A percentile compares a stretch with the other conserved stretches of the same genome.
phyloP scores from a whole-genome alignment of 2,329 filamentous ascomycete species.

The Arthrinium puccinioides region DNA sequence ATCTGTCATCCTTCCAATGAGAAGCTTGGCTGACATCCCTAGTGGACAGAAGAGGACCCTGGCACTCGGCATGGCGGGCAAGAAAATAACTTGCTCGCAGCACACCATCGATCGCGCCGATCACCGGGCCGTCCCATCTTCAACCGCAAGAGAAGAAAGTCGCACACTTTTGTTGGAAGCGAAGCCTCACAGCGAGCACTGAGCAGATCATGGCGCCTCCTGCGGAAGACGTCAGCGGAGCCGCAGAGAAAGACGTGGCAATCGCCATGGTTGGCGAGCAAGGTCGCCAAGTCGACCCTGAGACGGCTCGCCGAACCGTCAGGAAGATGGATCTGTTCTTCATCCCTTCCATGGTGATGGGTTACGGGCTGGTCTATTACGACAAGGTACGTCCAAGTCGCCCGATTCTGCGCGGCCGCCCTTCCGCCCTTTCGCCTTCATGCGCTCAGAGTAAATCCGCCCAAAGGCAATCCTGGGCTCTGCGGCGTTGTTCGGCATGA shows the following conservation, averaged over 20 bases:
- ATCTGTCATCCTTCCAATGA: no score
- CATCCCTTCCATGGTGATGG: conserved; percentile 59
- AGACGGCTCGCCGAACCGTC: conserved; percentile 47
- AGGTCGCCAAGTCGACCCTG: conserved; percentile 45
- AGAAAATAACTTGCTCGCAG: no score
- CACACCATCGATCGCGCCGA: no score
- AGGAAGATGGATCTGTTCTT: conserved; percentile 61
- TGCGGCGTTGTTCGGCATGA: conserved; percentile 71
- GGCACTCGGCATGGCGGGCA: no score
- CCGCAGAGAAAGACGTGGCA: conserved; percentile 43
- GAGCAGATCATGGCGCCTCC: no score
- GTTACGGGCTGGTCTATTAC: conserved; percentile 62
- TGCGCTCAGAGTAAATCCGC: not conserved
- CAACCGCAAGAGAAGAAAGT: no score
- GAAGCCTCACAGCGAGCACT: no score
- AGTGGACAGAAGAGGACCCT: no score
- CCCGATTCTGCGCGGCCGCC: not conserved
- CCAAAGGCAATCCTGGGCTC: conserved; percentile 62
- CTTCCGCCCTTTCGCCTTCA: not conserved
- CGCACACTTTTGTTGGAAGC: no score
- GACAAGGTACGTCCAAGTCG: conserved; percentile 43
- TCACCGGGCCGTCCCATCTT: no score
- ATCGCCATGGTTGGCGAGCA: conserved; percentile 53
- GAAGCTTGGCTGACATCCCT: no score
- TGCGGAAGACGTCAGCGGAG: no score